Conservation (phyloP, 495 filamentous ascomycete genomes). For the Podospora sp. region DNA sequence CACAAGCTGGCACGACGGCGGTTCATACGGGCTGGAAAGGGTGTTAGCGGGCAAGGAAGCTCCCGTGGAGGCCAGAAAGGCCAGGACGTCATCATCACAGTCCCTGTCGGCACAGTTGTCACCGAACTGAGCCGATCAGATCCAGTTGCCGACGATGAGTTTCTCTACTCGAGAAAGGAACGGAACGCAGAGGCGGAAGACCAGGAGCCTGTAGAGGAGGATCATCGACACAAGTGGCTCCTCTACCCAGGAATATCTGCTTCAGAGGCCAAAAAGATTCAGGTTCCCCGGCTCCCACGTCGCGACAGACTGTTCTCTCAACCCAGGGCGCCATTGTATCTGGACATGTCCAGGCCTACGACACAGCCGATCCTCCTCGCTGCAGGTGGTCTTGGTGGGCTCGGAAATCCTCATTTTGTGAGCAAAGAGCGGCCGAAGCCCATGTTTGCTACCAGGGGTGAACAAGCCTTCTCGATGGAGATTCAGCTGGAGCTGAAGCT, state of each 20-base stretch:
- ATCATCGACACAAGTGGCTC: constrained; percentile 72
- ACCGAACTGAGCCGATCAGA: constrained; percentile 78
- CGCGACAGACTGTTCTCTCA: constrained; percentile 63
- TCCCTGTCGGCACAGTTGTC: constrained; percentile 91
- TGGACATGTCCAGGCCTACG: constrained; percentile 83
- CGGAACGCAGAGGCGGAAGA: constrained; percentile 11
- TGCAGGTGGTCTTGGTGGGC: constrained; percentile 82
- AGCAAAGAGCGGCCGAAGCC: constrained; percentile 69
- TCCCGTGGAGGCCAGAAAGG: constrained; percentile 77
- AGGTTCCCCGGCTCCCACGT: constrained; percentile 60
- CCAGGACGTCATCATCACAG: constrained; percentile 82
- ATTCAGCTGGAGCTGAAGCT: constrained; percentile 93
- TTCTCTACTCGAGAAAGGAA: constrained; percentile 10
- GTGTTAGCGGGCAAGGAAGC: constrained; percentile 85
- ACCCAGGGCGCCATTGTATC: constrained; percentile 68
- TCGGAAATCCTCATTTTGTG: constrained; percentile 92
- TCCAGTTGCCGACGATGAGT: constrained; percentile 67
- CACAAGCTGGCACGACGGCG: constrained; percentile 86
- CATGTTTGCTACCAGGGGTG: constrained; percentile 85
- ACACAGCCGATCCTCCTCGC: constrained; percentile 84
- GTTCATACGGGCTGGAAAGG: constrained; percentile 73
- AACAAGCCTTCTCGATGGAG: constrained; percentile 72
- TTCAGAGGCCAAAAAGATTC: constrained; percentile 61
- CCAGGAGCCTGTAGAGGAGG: constrained; percentile 42
- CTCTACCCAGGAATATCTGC: constrained; percentile 76